These are phyloP conservation scores for Aureobasidium sp. DNA, from an alignment of 2,329 filamentous ascomycete genomes.

Conservation along the genomic window DNA sequence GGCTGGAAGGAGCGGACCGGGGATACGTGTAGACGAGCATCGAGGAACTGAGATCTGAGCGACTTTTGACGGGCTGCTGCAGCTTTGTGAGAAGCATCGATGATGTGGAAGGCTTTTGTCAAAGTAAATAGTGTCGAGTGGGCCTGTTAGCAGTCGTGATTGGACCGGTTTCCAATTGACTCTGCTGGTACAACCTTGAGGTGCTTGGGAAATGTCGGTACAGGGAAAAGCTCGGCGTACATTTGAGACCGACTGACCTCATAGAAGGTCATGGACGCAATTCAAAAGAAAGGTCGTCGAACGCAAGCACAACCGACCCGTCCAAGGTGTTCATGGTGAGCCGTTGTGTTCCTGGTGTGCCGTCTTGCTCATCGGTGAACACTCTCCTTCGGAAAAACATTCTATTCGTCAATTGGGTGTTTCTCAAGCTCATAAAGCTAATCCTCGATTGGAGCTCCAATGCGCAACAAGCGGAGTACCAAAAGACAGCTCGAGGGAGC, in stretches of 20 bases:
- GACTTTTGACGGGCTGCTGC: background rate
- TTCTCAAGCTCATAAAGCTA: background rate
- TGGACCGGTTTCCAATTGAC: background rate
- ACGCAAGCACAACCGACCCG: background rate
- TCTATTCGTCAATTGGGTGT: background rate
- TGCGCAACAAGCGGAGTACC: background rate
- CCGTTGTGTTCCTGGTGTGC: background rate
- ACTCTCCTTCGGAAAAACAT: background rate
- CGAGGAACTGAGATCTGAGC: background rate
- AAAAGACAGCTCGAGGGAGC: background rate
- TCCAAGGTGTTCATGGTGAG: background rate
- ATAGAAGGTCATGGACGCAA: background rate
- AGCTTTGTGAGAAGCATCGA: background rate
- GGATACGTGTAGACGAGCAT: background rate
- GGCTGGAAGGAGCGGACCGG: background rate
- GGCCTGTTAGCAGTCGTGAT: background rate
- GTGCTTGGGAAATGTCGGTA: background rate
- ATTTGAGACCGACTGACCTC: conserved; percentile 11
- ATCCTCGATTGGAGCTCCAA: background rate
- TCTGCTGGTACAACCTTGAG: background rate
- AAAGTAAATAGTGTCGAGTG: background rate
- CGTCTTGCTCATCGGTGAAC: background rate
- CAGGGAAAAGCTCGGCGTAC: background rate
- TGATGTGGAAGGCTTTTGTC: background rate
- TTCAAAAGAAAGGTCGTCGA: background rate